Percentiles rank a stretch among this genome's conserved stretches.
Evolutionary conservation across 345 rosid genomes (phyloP).

Genomic region (Dovyalis caffra): DNA sequence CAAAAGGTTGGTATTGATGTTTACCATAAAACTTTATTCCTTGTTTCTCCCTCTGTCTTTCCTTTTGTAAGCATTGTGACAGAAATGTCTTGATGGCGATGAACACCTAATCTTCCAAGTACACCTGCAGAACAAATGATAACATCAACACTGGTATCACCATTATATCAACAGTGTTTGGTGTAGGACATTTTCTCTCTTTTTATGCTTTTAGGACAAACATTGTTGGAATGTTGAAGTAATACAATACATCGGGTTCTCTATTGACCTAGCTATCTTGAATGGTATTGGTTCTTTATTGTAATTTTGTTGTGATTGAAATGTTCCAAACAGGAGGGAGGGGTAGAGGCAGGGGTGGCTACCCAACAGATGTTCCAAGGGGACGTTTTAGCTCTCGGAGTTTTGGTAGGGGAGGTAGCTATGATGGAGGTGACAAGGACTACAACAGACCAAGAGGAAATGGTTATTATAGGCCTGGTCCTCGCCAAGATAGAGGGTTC

Average conservation of each 20-base stretch:
- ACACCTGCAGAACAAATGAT: neutral
- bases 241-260: too few relatives aligned
- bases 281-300: neutral
- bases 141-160: neutral
- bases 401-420: conserved; percentile 38
- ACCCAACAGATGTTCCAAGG: conserved; percentile 45
- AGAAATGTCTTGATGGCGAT: neutral
- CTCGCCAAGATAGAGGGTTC: conserved; percentile 44
- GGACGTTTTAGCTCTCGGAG: conserved; percentile 45
- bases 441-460: conserved; percentile 51
- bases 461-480: conserved; percentile 41
- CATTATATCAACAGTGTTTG: too few relatives aligned
- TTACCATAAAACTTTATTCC: neutral
- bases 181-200: too few relatives aligned
- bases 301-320: neutral
- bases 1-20: neutral
- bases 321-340: conserved; percentile 39
- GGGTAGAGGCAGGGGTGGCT: conserved; percentile 57
- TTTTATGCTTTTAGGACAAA: too few relatives aligned
- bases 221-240: too few relatives aligned
- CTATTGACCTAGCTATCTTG: too few relatives aligned
- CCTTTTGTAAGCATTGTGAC: neutral
- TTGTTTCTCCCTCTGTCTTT: neutral
- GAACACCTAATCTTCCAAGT: neutral
- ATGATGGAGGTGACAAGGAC: conserved; percentile 49